Conservation (phyloP, 192 early-diverging fungal genomes). For the Umbelopsis sp. region DNA sequence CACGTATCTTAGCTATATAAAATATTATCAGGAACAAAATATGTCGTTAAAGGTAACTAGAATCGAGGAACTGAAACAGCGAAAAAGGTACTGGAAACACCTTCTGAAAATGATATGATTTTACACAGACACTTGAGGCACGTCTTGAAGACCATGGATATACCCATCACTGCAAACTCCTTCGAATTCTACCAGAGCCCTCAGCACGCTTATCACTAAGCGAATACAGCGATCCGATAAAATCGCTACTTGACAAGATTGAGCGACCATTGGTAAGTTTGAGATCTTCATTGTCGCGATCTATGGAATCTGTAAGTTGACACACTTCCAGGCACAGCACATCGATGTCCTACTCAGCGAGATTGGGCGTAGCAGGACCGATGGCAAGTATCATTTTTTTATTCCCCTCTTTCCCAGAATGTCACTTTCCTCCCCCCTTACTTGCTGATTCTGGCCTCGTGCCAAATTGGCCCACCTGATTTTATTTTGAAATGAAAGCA, state of each 20-base stretch:
- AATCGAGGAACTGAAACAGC: neutral
- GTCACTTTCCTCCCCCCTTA: neutral
- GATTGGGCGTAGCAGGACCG: conserved; percentile 12
- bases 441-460: neutral
- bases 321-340: conserved; percentile 14
- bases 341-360: conserved; percentile 21
- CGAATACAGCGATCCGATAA: conserved; percentile 17
- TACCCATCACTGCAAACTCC: conserved; percentile 23
- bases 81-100: too few relatives aligned
- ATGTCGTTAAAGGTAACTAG: conserved; percentile 9
- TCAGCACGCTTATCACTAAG: conserved; percentile 8
- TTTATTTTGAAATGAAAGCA: neutral
- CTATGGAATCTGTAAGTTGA: neutral
- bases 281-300: neutral
- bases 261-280: conserved; percentile 19
- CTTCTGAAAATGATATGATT: neutral
- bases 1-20: neutral
- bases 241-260: conserved; percentile 16
- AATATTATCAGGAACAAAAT: neutral
- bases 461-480: neutral
- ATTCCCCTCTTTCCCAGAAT: neutral
- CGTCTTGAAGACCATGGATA: conserved; percentile 25
- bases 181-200: conserved; percentile 5
- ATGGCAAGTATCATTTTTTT: conserved; percentile 10
- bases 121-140: conserved; percentile 18